Conservation (phyloP, 257 asterid species). For the Misopates orontium region DNA sequence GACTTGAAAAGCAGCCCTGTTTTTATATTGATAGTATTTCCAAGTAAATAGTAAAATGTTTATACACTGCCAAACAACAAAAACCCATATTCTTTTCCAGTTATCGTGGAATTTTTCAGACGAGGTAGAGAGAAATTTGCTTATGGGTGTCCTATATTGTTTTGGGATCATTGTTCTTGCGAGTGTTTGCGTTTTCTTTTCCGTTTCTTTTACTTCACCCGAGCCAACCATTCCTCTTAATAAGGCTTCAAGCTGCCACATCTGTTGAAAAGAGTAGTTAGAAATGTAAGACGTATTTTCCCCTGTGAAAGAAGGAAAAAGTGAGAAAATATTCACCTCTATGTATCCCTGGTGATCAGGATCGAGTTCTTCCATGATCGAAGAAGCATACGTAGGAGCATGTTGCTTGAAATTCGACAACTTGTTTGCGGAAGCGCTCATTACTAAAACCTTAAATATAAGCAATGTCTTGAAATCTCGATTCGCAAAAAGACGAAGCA, state of each 20-base stretch:
- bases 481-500: constrained; percentile 6
- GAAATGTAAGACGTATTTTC: background rate
- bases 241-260: constrained; percentile 89
- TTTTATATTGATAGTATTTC: constrained; percentile 55
- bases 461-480: constrained; percentile 12
- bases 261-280: constrained; percentile 34
- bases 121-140: constrained; percentile 55
- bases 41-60: constrained; percentile 55
- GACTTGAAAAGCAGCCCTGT: constrained; percentile 50
- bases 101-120: constrained; percentile 58
- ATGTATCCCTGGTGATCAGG: constrained; percentile 84
- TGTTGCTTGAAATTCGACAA: constrained; percentile 70
- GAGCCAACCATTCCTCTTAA: constrained; percentile 69
- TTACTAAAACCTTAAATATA: constrained; percentile 70
- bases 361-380: constrained; percentile 96
- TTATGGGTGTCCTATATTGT: constrained; percentile 62
- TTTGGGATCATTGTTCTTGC: constrained; percentile 87
- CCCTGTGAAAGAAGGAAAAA: background rate
- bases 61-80: constrained; percentile 46
- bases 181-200: constrained; percentile 46
- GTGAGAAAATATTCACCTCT: constrained; percentile 48
- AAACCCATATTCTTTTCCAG: constrained; percentile 68
- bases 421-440: constrained; percentile 95
- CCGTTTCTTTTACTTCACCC: constrained; percentile 31
- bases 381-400: constrained; percentile 67